phyloP scores from a whole-genome alignment of 768 basidiomycete species.

The Filobasidium wieringae region DNA sequence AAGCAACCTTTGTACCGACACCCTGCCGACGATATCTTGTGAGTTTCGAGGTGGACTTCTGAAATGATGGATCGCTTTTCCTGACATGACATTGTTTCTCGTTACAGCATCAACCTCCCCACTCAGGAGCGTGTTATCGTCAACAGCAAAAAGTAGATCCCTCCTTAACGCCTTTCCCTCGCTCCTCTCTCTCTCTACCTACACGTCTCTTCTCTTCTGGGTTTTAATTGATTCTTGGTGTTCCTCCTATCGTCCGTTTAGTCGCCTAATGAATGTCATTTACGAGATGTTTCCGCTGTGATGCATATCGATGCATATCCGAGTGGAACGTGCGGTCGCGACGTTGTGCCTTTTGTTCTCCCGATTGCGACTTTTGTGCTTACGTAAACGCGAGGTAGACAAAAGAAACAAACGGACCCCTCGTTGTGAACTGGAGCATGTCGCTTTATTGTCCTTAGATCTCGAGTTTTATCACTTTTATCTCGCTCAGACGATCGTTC shows the following conservation, averaged over 20 bases:
- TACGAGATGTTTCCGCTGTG: neutral
- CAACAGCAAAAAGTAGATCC: neutral
- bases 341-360: neutral
- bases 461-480: too few relatives aligned
- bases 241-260: neutral
- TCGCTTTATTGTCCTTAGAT: too few relatives aligned
- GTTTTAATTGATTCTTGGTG: too few relatives aligned
- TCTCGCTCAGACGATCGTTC: too few relatives aligned
- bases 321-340: too few relatives aligned
- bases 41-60: neutral
- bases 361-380: too few relatives aligned
- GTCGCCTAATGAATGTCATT: neutral
- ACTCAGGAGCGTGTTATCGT: neutral
- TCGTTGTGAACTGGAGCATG: too few relatives aligned
- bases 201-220: neutral
- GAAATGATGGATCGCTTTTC: neutral
- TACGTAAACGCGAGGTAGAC: too few relatives aligned
- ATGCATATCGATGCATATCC: too few relatives aligned
- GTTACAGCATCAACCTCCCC: constrained; percentile 1
- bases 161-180: neutral
- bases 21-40: constrained; percentile 70
- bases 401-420: too few relatives aligned
- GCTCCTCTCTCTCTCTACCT: neutral
- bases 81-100: neutral
- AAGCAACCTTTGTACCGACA: constrained; percentile 86